Evolutionary conservation across 305 asterid species (phyloP).

Genomic region (Solanum aculeatissimum): DNA sequence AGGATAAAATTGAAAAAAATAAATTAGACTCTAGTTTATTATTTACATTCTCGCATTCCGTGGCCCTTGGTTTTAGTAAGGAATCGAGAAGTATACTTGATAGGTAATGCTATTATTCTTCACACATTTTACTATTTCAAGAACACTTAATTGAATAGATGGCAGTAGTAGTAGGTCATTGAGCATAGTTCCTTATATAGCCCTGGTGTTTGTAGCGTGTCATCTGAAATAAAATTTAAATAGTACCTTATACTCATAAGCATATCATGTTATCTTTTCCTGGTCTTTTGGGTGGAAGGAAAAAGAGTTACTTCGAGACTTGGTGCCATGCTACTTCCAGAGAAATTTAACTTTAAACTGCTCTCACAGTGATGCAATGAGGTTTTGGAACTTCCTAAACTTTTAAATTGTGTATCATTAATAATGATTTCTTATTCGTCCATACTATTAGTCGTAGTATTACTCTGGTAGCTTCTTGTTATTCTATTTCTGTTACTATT

Average conservation of each 20-base stretch:
- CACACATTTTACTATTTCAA: neutral
- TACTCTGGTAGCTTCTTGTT: neutral
- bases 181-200: neutral
- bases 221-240: neutral
- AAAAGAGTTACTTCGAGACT: neutral
- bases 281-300: neutral
- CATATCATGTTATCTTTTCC: neutral
- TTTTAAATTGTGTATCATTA: neutral
- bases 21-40: neutral
- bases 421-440: neutral
- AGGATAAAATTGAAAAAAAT: neutral
- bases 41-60: neutral
- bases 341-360: neutral
- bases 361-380: neutral
- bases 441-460: neutral
- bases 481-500: neutral
- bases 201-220: neutral
- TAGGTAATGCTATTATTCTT: neutral
- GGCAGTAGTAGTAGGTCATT: neutral
- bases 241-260: neutral
- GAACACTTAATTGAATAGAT: neutral
- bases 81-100: neutral
- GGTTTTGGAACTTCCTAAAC: neutral
- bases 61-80: neutral
- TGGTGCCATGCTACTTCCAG: neutral